Percentiles rank a stretch among this genome's conserved stretches.
Conservation (phyloP, 78 protist species). For the Dictyostelium capitatum region DNA sequence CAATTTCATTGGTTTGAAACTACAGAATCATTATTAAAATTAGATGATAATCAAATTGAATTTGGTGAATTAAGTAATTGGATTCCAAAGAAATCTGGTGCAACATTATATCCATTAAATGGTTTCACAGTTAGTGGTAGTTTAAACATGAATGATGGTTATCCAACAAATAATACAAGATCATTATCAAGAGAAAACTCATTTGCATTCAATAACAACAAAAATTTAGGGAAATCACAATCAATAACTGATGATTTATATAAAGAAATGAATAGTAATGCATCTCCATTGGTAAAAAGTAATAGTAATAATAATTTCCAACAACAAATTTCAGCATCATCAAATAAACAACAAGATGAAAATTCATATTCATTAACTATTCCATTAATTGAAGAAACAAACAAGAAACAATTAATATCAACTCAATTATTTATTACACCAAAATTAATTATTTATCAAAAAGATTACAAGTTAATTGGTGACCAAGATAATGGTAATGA, state of each 20-base stretch:
- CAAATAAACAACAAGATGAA: background rate
- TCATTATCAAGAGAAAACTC: conserved; percentile 49
- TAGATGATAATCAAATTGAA: conserved; percentile 20
- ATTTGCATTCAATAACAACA: background rate
- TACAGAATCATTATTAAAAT: background rate
- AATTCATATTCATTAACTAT: background rate
- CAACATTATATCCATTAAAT: conserved; percentile 14
- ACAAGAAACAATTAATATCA: background rate
- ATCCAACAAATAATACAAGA: conserved; percentile 10
- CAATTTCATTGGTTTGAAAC: conserved; percentile 69
- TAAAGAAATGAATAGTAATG: conserved; percentile 4
- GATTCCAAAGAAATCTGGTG: conserved; percentile 27
- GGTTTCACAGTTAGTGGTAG: conserved; percentile 32
- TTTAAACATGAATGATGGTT: conserved; percentile 14
- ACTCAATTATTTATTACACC: conserved; percentile 40
- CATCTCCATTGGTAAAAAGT: background rate
- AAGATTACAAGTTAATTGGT: background rate
- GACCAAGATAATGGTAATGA: background rate
- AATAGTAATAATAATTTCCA: background rate
- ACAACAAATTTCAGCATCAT: background rate
- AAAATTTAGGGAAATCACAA: background rate
- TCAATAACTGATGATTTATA: background rate
- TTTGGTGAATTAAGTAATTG: conserved; percentile 35
- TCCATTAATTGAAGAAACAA: background rate
- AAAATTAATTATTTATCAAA: conserved; percentile 34